Evolutionary conservation across 2,329 filamentous ascomycete species (phyloP).

Genomic region (Fusarium papillatum): DNA sequence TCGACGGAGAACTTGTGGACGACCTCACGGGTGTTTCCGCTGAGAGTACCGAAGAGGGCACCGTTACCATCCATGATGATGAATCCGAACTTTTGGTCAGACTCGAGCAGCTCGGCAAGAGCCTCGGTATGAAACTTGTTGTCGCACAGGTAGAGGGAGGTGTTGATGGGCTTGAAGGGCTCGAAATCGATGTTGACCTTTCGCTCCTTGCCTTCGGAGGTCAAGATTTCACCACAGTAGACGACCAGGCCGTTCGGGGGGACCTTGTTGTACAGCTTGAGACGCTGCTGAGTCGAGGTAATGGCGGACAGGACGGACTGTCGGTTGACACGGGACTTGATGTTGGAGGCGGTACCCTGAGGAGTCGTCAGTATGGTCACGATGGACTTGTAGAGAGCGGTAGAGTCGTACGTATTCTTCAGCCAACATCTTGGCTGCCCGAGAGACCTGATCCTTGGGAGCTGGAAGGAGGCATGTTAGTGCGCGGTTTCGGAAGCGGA

Average conservation of each 20-base stretch:
- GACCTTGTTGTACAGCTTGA: slow-evolving; percentile 99
- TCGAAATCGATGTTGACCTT: slow-evolving; percentile 99
- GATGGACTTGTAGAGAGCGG: not conserved
- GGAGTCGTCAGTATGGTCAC: slow-evolving; percentile 35
- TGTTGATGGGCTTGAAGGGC: slow-evolving; percentile 99
- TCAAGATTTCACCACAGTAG: slow-evolving; percentile 99
- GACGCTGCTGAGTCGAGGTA: slow-evolving; percentile 97
- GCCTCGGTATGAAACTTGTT: slow-evolving; percentile 99
- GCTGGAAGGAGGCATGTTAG: slow-evolving; percentile 64
- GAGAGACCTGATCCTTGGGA: slow-evolving; percentile 97
- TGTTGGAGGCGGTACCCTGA: slow-evolving; percentile 97
- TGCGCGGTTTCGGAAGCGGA: slow-evolving; percentile 35
- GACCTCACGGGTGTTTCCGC: slow-evolving; percentile 96
- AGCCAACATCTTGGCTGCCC: slow-evolving; percentile 99
- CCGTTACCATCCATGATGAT: slow-evolving; percentile 99
- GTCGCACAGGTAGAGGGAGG: slow-evolving; percentile 98
- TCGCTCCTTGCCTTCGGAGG: slow-evolving; percentile 96
- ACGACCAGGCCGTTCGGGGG: slow-evolving; percentile 97
- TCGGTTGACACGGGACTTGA: slow-evolving; percentile 99
- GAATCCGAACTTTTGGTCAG: slow-evolving; percentile 99
- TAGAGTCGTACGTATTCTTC: slow-evolving; percentile 90
- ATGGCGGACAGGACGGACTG: slow-evolving; percentile 98
- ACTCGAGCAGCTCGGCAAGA: slow-evolving; percentile 95
- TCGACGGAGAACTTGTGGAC: slow-evolving; percentile 99
- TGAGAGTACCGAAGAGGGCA: slow-evolving; percentile 95